Percentiles rank a stretch among this genome's conserved stretches.
phyloP scores from a whole-genome alignment of 495 filamentous ascomycete species.

The Talaromyces ruber region DNA sequence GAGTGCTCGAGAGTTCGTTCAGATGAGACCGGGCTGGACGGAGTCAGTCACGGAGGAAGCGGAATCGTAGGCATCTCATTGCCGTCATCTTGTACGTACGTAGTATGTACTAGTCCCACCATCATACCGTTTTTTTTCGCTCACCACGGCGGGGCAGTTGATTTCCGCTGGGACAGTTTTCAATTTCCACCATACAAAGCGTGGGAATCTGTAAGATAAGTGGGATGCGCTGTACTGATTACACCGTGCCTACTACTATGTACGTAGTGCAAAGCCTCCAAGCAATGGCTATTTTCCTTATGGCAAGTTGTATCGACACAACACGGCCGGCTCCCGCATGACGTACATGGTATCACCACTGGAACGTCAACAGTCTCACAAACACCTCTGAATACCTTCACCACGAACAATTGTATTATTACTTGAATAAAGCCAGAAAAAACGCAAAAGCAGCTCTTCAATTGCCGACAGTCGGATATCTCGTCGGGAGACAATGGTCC shows the following conservation, averaged over 20 bases:
- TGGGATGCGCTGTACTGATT: not conserved
- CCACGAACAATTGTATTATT: not conserved
- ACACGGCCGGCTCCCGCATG: not conserved
- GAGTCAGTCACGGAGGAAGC: not conserved
- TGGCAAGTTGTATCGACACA: not conserved
- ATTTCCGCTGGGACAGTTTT: not conserved
- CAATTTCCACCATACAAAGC: not conserved
- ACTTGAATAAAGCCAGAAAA: not conserved
- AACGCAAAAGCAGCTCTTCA: not conserved
- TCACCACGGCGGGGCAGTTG: not conserved
- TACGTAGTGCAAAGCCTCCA: not conserved
- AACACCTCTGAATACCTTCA: not conserved
- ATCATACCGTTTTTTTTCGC: not conserved
- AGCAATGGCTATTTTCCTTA: not conserved
- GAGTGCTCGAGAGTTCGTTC: too few species aligned
- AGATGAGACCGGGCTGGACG: not conserved
- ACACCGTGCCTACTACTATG: not conserved
- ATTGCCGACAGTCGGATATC: conserved; percentile 5
- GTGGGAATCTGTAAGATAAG: not conserved
- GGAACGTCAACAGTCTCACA: not conserved
- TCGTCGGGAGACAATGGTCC: conserved; percentile 5
- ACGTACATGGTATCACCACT: not conserved
- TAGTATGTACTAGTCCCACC: too few species aligned
- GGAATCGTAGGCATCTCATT: not conserved
- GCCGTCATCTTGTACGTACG: not conserved